Base-by-base conservation (phyloP, 2,329 filamentous ascomycete genomes). In the Periconia macrospinosa region DNA sequence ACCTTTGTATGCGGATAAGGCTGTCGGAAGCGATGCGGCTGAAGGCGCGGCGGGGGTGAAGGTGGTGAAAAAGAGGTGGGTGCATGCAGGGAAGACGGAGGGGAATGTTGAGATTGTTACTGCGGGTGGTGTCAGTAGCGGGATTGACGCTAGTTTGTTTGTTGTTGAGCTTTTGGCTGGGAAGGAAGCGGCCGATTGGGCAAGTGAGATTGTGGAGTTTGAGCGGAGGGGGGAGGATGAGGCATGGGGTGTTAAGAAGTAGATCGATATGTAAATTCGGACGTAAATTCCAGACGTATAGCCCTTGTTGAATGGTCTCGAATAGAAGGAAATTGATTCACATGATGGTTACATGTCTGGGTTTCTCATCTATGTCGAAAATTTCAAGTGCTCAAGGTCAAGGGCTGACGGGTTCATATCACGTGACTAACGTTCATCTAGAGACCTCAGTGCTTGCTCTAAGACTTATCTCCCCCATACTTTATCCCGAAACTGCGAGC, bases 41-140 rank as follows among this genome's bases (percentile, higher is more conserved):
- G 23, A 70, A 15, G 66, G 66, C 0, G 58, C 68, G 17, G 61
- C 64, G 2, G 56, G 59, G 0, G 57, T 64, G 30, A 61, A 61
- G 2, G 55, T 71, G 23, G 58, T 68, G 49, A 60, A 49, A 56
- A 65, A 68, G 58, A 54, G 69, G 41, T 73, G 69, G 67, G 67
- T 69, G 5, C 69, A 72, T 58, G 67, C 60, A 1, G 70, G 70
- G 1, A 55, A 43, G 2, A 70, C 63, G 3, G 67, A 70, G 7
- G 58, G 58, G 13, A 68, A 67, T 2, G 67, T 71, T 2, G 56
- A 67, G 45, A 73, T 72, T 45, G 57, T 73, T n/a, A 71, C 61
- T 37, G 69, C 68, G 1, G 70, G 65, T 0, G 69, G 69, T n/a
- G 69, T 73, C 10, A 71, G 50, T 18, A 67, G 61, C 10, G 69